phyloP scores from a whole-genome alignment of 2,329 filamentous ascomycete species.

The Penicillium sp. region DNA sequence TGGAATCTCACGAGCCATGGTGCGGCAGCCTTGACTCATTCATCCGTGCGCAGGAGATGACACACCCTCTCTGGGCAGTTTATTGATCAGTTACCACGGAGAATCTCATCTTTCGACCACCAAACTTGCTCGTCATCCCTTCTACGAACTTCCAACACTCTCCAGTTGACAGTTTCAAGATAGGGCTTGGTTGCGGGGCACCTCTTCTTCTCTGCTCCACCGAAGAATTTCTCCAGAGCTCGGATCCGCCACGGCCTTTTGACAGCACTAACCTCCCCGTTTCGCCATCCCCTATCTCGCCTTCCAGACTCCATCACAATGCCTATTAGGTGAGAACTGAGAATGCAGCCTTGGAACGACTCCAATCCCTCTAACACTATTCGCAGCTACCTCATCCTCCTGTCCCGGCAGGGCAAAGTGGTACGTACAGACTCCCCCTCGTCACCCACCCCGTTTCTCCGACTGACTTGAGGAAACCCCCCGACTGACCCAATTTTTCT shows the following conservation, averaged over 20 bases:
- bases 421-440: conserved; percentile 58
- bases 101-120: neutral
- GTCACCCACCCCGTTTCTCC: conserved; percentile 43
- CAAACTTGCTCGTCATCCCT: neutral
- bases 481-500: conserved; percentile 30
- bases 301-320: conserved; percentile 26
- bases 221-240: conserved; percentile 32
- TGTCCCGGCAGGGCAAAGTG: conserved; percentile 98
- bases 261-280: conserved; percentile 11
- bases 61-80: neutral
- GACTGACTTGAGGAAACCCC: conserved; percentile 23
- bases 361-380: conserved; percentile 19
- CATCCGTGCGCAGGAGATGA: neutral
- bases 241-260: conserved; percentile 19
- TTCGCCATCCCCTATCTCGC: conserved; percentile 21
- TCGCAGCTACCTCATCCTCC: conserved; percentile 90
- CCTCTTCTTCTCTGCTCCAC: conserved; percentile 26
- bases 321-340: conserved; percentile 38
- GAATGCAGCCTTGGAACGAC: neutral
- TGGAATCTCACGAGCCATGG: neutral
- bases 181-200: conserved; percentile 29
- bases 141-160: neutral
- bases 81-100: neutral
- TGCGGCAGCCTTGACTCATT: conserved; percentile 1
- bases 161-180: conserved; percentile 11